These are phyloP conservation scores for Musa beccarii DNA, from an alignment of 176 grass and related monocot genomes.

Conservation along the genomic window DNA sequence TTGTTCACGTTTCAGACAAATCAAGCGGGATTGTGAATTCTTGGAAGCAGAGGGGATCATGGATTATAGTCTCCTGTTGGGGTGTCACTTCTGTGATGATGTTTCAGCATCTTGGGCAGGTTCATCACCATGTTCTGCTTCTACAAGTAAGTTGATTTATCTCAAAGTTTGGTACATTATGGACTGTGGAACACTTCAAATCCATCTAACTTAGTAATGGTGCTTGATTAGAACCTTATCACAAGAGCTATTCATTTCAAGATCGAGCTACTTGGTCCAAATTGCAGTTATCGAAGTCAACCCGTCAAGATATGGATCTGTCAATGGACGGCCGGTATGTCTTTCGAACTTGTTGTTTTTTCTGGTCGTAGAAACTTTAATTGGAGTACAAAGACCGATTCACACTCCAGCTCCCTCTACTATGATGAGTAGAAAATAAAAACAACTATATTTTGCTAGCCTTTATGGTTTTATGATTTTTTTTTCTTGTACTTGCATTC, in stretches of 20 bases:
- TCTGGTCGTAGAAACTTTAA: too few species aligned
- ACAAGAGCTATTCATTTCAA: conserved; percentile 55
- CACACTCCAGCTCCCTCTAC: too few species aligned
- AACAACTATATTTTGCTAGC: too few species aligned
- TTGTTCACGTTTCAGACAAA: conserved; percentile 39
- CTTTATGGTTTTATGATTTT: background rate
- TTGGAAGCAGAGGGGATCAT: conserved; percentile 84
- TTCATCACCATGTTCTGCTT: conserved; percentile 3
- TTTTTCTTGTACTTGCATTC: too few species aligned
- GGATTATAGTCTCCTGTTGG: conserved; percentile 95
- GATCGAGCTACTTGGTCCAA: conserved; percentile 35
- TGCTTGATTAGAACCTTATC: conserved; percentile 40
- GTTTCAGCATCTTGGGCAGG: conserved; percentile 6
- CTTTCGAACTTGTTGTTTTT: background rate
- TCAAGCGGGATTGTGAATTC: conserved; percentile 76
- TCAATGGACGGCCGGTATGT: conserved; percentile 56
- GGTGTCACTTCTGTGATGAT: conserved; percentile 70
- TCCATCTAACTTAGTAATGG: conserved; percentile 15
- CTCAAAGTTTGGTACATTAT: conserved; percentile 10
- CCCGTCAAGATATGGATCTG: conserved; percentile 48
- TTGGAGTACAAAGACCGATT: too few species aligned
- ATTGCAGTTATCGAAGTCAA: conserved; percentile 38
- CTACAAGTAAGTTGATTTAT: conserved; percentile 45
- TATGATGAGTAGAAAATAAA: too few species aligned
- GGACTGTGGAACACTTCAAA: conserved; percentile 1